A percentile compares a stretch with the other conserved stretches of the same genome.
These are phyloP conservation scores for Populus nigra DNA, from an alignment of 345 rosid species.

Conservation along the genomic window DNA sequence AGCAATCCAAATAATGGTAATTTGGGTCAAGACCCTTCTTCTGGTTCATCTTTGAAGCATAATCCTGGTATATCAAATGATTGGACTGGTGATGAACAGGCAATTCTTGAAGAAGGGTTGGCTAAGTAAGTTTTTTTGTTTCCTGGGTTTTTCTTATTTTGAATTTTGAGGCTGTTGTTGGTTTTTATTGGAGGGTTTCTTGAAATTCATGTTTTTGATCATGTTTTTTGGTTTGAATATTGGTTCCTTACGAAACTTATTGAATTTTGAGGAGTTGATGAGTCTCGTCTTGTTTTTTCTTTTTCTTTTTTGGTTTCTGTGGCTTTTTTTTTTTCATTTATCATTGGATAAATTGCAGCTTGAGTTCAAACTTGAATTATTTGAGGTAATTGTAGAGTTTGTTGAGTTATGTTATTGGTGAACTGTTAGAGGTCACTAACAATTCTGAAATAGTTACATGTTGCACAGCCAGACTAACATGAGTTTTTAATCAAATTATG, in stretches of 20 bases:
- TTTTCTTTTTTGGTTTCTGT: too few species aligned
- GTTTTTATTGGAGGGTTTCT: background rate
- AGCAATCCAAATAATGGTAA: slow-evolving; percentile 26
- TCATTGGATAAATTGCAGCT: background rate
- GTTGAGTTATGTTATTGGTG: background rate
- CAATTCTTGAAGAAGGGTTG: slow-evolving; percentile 48
- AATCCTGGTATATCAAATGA: slow-evolving; percentile 61
- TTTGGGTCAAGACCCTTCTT: slow-evolving; percentile 26
- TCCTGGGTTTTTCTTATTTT: background rate
- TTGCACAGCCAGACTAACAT: background rate
- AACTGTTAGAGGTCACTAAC: background rate
- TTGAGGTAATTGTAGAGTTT: background rate
- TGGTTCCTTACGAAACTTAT: background rate
- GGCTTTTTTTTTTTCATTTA: background rate
- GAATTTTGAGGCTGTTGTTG: background rate
- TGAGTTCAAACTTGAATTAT: background rate
- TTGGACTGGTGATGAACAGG: slow-evolving; percentile 57
- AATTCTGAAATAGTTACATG: background rate
- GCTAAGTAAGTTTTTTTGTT: slow-evolving; percentile 35
- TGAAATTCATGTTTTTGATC: background rate
- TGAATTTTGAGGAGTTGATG: background rate
- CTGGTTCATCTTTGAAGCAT: slow-evolving; percentile 42
- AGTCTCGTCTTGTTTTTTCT: background rate
- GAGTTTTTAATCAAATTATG: background rate
- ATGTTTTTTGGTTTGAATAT: background rate